phyloP scores from a whole-genome alignment of 2,329 filamentous ascomycete genomes.

The Aspergillus amoenus region DNA sequence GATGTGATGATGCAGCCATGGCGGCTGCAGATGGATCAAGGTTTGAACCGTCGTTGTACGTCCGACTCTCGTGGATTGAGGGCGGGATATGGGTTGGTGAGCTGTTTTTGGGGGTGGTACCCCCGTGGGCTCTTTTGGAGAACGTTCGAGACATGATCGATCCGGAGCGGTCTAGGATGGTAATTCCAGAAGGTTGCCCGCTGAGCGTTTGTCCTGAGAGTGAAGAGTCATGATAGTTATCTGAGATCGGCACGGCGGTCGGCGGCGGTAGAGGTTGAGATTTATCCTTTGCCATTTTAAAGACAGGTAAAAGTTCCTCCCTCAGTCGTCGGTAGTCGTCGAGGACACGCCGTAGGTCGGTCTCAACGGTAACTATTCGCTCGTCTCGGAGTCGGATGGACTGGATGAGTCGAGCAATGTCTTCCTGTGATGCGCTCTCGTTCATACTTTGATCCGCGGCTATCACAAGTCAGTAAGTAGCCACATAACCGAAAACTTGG shows the following conservation, averaged over 20 bases:
- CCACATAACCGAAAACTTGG: slow-evolving; percentile 9
- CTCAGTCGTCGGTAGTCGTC: slow-evolving; percentile 86
- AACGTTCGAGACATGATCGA: slow-evolving; percentile 68
- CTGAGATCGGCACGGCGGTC: slow-evolving; percentile 30
- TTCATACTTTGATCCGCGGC: slow-evolving; percentile 90
- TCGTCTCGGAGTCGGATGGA: slow-evolving; percentile 88
- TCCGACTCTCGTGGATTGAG: slow-evolving; percentile 66
- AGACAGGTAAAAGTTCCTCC: slow-evolving; percentile 86
- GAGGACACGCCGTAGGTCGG: slow-evolving; percentile 76
- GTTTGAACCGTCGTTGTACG: slow-evolving; percentile 50
- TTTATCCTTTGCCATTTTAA: slow-evolving; percentile 87
- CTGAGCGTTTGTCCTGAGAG: slow-evolving; percentile 39
- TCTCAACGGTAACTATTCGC: slow-evolving; percentile 78
- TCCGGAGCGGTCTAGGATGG: slow-evolving; percentile 43
- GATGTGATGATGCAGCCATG: slow-evolving; percentile 68
- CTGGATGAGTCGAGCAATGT: slow-evolving; percentile 86
- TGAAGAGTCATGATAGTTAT: slow-evolving; percentile 26
- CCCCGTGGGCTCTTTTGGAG: slow-evolving; percentile 70
- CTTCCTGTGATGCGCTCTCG: slow-evolving; percentile 83
- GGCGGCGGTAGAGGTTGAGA: slow-evolving; percentile 76
- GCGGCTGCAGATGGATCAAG: slow-evolving; percentile 69
- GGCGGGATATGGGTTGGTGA: slow-evolving; percentile 71
- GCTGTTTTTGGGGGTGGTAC: slow-evolving; percentile 69
- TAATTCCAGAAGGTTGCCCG: slow-evolving; percentile 25
- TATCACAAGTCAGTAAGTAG: slow-evolving; percentile 41